Percentiles rank a stretch among this genome's conserved stretches.
phyloP scores from a whole-genome alignment of 2,329 filamentous ascomycete genomes.

The Pseudogymnoascus sp. region DNA sequence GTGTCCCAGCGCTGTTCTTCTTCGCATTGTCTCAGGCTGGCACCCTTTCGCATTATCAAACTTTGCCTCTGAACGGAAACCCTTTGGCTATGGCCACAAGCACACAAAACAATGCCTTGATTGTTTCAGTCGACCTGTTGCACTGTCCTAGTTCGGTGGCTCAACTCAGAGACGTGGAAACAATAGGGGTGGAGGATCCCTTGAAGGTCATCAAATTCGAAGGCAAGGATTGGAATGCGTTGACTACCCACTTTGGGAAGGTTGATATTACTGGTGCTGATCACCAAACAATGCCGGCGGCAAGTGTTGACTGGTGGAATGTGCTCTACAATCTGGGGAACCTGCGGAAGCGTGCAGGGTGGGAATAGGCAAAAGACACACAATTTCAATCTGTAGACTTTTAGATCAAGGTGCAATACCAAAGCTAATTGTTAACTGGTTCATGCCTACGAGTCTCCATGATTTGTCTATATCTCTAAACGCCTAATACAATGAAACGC shows the following conservation, averaged over 20 bases:
- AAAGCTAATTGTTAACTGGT: conserved; percentile 5
- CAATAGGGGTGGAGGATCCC: background rate
- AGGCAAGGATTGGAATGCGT: conserved; percentile 11
- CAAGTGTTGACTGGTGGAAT: conserved; percentile 31
- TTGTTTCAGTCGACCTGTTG: conserved; percentile 47
- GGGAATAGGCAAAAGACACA: conserved; percentile 11
- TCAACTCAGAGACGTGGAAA: conserved; percentile 21
- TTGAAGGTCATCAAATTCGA: conserved; percentile 3
- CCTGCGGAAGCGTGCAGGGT: conserved; percentile 28
- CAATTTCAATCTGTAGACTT: background rate
- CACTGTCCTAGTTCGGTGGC: conserved; percentile 44
- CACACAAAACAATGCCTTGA: conserved; percentile 29
- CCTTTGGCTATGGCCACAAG: conserved; percentile 32
- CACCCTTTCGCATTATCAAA: conserved; percentile 41
- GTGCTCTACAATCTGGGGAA: conserved; percentile 31
- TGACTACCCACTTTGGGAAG: conserved; percentile 8
- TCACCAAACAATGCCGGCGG: conserved; percentile 24
- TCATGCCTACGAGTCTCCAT: conserved; percentile 1
- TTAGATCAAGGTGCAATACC: background rate
- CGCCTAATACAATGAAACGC: conserved; percentile 7
- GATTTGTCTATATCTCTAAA: conserved; percentile 7
- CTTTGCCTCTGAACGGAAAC: conserved; percentile 55
- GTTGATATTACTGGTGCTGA: conserved; percentile 15
- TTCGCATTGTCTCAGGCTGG: conserved; percentile 49
- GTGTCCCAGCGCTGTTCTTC: conserved; percentile 56